Evolutionary conservation across 2,329 filamentous ascomycete genomes (phyloP), one percentile per base, ranked within the genome.

Genomic region (Sporothrix brunneoviolacea): DNA sequence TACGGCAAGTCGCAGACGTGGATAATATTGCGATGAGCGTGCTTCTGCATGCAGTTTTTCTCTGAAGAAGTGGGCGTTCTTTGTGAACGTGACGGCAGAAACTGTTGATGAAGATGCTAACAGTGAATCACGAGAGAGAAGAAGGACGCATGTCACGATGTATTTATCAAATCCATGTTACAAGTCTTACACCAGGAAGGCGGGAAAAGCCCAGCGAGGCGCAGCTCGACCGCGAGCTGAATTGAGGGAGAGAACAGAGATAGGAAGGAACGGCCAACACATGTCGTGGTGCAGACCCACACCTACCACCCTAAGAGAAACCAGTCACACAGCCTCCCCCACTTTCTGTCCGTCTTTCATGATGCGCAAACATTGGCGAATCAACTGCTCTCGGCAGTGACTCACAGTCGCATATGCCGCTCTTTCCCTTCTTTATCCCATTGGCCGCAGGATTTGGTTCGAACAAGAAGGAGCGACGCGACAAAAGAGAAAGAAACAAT

Each of bases 151-250:
- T n/a, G n/a, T n/a, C n/a, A n/a, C n/a, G n/a, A n/a, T n/a, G n/a
- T n/a, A n/a, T n/a, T n/a, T n/a, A n/a, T n/a, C n/a, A 16, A 16
- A 13, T 10, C 6, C 24, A 6, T 5, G 6, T 28, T 28, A 5
- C 24, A 5, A 28, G 24, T 10, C 24, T 5, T 10, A 10, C 24
- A 28, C 24, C 18, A 47, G 43, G 37, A 40, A 51, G 21, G 22
- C 19, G 27, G 30, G 33, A 18, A 53, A 41, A 42, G 51, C 51
- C 51, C 32, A 42, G 41, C 37, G 46, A 46, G 51, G 51, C 51
- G 51, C 51, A 53, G 51, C 38, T 47, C 24, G 24, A 10, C 24
- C 10, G n/a, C n/a, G n/a, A n/a, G n/a, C n/a, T n/a, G n/a, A n/a
- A n/a, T n/a, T n/a, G n/a, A n/a, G n/a, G n/a, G n/a, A n/a, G n/a